phyloP scores from a whole-genome alignment of 345 rosid genomes.

The Linum trigynum region DNA sequence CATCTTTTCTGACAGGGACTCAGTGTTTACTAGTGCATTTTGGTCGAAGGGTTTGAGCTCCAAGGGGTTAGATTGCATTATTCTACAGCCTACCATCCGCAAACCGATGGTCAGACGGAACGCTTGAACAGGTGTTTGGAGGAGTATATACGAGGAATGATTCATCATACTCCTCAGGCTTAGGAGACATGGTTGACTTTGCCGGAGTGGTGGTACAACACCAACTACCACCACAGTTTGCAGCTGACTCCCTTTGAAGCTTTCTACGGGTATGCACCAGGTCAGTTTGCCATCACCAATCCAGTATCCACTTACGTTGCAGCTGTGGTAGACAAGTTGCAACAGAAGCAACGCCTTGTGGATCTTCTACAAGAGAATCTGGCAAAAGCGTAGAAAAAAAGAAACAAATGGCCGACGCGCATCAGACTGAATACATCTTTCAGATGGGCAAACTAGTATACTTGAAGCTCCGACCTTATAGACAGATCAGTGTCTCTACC shows the following conservation, averaged over 20 bases:
- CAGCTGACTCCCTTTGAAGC: background rate
- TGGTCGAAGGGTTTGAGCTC: too few species aligned
- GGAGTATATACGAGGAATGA: background rate
- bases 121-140: background rate
- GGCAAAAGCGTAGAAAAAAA: background rate
- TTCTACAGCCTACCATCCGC: constrained; percentile 1
- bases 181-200: background rate
- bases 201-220: too few species aligned
- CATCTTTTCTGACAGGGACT: background rate
- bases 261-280: background rate
- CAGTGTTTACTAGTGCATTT: background rate
- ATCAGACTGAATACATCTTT: background rate
- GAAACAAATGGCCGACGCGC: background rate
- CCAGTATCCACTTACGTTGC: background rate
- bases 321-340: background rate
- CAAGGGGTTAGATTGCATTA: background rate
- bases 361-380: background rate
- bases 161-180: too few species aligned
- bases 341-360: background rate
- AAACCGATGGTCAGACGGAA: background rate
- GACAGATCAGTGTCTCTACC: background rate
- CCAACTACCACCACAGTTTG: too few species aligned
- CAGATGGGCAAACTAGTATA: background rate
- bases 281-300: background rate
- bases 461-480: background rate